These are phyloP conservation scores for Jackrogersella multiformis DNA, from an alignment of 495 filamentous ascomycete species.

Conservation along the genomic window DNA sequence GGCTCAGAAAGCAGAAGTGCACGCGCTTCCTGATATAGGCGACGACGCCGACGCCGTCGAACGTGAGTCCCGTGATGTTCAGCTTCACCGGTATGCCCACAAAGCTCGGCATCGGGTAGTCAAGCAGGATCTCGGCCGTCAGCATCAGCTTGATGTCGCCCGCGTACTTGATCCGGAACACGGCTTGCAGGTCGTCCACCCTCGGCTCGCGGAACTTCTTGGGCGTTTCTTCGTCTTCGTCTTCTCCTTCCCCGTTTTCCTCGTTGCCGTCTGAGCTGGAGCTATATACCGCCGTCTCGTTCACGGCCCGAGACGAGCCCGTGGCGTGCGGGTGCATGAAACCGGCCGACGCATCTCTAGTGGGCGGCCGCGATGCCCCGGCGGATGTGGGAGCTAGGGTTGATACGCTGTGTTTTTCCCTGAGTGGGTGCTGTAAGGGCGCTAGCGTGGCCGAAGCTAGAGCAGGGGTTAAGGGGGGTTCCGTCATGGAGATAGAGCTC, in stretches of 20 bases:
- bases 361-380: constrained; percentile 59
- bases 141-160: constrained; percentile 86
- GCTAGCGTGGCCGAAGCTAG: constrained; percentile 40
- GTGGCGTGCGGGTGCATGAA: constrained; percentile 5
- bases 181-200: constrained; percentile 82
- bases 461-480: constrained; percentile 41
- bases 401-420: constrained; percentile 64
- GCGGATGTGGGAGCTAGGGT: constrained; percentile 59
- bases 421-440: constrained; percentile 40
- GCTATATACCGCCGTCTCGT: constrained; percentile 1
- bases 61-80: constrained; percentile 91
- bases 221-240: constrained; percentile 44
- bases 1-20: constrained; percentile 91
- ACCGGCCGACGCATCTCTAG: constrained; percentile 47
- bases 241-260: constrained; percentile 26
- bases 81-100: constrained; percentile 90
- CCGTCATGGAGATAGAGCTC: constrained; percentile 54
- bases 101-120: constrained; percentile 97
- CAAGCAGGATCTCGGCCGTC: constrained; percentile 92
- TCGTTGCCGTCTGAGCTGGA: constrained; percentile 25
- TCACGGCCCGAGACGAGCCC: constrained; percentile 27
- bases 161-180: constrained; percentile 86
- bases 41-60: constrained; percentile 91
- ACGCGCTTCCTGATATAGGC: constrained; percentile 85
- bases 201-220: constrained; percentile 58